A percentile compares a stretch with the other conserved stretches of the same genome.
phyloP scores from a whole-genome alignment of 768 basidiomycete species.

The Suillus clintonianus region DNA sequence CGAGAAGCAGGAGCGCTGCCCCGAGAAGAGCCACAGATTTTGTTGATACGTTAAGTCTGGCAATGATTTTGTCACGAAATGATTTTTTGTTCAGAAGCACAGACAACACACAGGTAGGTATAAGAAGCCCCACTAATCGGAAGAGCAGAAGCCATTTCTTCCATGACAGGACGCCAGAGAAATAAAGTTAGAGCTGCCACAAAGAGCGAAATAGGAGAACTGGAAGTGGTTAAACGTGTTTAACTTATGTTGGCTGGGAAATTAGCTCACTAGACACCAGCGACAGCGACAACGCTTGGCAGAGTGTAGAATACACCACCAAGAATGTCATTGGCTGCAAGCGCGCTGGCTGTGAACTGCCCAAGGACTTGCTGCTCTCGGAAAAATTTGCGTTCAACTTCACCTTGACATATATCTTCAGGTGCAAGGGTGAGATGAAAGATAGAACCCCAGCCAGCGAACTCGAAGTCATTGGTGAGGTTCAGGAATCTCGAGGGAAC shows the following conservation, averaged over 20 bases:
- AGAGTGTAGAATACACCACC: constrained; percentile 72
- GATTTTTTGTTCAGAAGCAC: not conserved
- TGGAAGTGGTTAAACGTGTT: constrained; percentile 19
- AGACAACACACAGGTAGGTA: constrained; percentile 55
- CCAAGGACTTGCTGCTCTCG: constrained; percentile 50
- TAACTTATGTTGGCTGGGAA: not conserved
- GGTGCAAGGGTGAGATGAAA: constrained; percentile 44
- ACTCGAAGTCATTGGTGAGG: constrained; percentile 66
- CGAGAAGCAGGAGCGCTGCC: constrained; percentile 67
- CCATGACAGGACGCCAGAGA: constrained; percentile 75
- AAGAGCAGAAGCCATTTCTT: constrained; percentile 68
- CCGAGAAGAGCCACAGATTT: constrained; percentile 66
- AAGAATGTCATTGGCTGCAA: constrained; percentile 68
- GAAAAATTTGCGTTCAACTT: constrained; percentile 29
- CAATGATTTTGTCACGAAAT: not conserved
- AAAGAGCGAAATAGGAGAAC: constrained; percentile 70
- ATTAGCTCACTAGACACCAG: constrained; percentile 61
- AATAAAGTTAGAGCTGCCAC: constrained; percentile 62
- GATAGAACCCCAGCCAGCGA: constrained; percentile 70
- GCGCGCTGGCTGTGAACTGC: constrained; percentile 62
- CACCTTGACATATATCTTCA: constrained; percentile 42
- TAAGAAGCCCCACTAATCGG: constrained; percentile 74
- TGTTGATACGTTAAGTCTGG: constrained; percentile 61
- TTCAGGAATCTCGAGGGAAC: constrained; percentile 64
- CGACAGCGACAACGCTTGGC: constrained; percentile 61